Conservation (phyloP, 192 early-diverging fungal genomes). For the Mortierella alpina region DNA sequence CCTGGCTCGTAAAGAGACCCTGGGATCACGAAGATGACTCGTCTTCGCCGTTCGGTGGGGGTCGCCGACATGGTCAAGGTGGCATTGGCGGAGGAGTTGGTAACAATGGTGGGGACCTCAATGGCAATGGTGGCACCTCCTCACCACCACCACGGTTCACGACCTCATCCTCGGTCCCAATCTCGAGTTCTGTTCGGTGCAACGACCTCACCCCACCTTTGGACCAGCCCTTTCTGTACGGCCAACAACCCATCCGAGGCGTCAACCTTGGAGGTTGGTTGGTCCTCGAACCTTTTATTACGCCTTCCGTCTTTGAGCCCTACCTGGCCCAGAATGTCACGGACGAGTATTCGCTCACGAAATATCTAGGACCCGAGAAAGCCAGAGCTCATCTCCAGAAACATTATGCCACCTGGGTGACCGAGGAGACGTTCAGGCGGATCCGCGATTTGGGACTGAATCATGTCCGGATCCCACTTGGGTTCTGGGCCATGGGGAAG, state of each 20-base stretch:
- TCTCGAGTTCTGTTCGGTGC: constrained; percentile 21
- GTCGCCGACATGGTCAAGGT: background rate
- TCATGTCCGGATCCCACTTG: constrained; percentile 76
- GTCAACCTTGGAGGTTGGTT: constrained; percentile 81
- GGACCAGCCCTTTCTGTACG: constrained; percentile 56
- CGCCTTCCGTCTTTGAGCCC: constrained; percentile 62
- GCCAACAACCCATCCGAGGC: constrained; percentile 66
- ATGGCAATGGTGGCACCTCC: background rate
- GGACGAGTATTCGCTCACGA: constrained; percentile 77
- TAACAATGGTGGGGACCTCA: background rate
- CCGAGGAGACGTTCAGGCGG: constrained; percentile 68
- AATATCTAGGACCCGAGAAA: constrained; percentile 66
- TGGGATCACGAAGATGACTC: constrained; percentile 10
- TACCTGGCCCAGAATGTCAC: constrained; percentile 45
- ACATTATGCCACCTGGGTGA: constrained; percentile 73
- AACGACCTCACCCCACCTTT: constrained; percentile 56
- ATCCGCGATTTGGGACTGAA: constrained; percentile 72
- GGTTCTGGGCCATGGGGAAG: constrained; percentile 75
- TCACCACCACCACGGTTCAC: constrained; percentile 16
- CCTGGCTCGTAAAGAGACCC: constrained; percentile 13
- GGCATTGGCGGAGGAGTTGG: background rate
- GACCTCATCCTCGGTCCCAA: background rate
- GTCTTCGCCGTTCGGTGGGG: background rate
- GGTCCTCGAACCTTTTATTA: constrained; percentile 72
- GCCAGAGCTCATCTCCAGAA: constrained; percentile 56